Evolutionary conservation across 208 protist species (phyloP).

Genomic region (Acanthamoeba healyi): DNA sequence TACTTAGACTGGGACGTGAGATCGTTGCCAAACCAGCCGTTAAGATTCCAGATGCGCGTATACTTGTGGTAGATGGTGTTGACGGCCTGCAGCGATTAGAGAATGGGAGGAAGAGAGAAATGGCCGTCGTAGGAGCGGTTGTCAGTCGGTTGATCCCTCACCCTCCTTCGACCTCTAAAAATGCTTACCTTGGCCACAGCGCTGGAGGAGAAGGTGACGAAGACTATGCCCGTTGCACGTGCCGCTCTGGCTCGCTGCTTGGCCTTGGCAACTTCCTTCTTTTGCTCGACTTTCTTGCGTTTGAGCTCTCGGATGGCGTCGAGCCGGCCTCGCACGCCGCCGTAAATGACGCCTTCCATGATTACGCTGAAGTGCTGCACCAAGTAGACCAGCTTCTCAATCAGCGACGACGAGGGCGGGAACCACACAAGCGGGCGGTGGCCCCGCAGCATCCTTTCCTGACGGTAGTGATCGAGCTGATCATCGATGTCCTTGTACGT

Average conservation of each 20-base stretch:
- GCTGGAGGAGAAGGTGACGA: slow-evolving; percentile 60
- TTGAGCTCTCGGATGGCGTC: slow-evolving; percentile 64
- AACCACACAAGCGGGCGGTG: slow-evolving; percentile 55
- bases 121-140: no score
- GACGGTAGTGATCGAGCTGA: slow-evolving; percentile 53
- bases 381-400: slow-evolving; percentile 31
- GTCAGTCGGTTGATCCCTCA: no score
- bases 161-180: not conserved
- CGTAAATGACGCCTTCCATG: slow-evolving; percentile 23
- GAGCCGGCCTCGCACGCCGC: slow-evolving; percentile 19
- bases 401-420: not conserved
- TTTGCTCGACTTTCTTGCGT: slow-evolving; percentile 39
- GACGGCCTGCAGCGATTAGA: not conserved
- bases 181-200: slow-evolving; percentile 35
- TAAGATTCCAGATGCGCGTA: slow-evolving; percentile 10
- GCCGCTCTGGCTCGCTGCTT: slow-evolving; percentile 18
- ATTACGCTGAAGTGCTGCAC: not conserved
- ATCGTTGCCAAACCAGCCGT: not conserved
- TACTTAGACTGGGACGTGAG: slow-evolving; percentile 15
- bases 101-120: not conserved
- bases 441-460: not conserved
- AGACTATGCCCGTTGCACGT: slow-evolving; percentile 60
- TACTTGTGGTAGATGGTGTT: not conserved
- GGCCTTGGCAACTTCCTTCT: not conserved
- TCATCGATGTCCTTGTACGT: slow-evolving; percentile 34